Conservation (phyloP, 2,329 filamentous ascomycete species). For the Fusarium metavorans region DNA sequence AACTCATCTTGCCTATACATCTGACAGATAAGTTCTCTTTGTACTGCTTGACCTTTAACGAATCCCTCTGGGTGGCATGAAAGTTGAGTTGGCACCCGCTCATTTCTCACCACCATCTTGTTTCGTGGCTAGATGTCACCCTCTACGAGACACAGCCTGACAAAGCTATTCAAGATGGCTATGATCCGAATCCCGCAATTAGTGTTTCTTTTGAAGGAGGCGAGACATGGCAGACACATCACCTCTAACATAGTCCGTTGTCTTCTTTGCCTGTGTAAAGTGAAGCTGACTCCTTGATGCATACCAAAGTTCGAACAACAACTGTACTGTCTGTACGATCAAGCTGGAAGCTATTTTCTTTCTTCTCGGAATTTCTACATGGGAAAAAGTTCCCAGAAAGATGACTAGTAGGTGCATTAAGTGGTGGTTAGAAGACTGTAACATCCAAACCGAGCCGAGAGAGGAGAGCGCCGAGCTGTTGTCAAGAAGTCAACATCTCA, state of each 20-base stretch:
- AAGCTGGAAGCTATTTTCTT: background rate
- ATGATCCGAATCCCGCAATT: background rate
- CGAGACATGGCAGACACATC: background rate
- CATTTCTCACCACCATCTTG: background rate
- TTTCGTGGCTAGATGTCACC: background rate
- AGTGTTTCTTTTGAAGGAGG: background rate
- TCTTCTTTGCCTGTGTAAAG: background rate
- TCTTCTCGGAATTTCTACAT: background rate
- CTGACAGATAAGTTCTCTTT: background rate
- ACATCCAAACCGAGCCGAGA: background rate
- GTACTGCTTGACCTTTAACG: accelerated
- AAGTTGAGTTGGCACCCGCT: background rate
- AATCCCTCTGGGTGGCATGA: background rate
- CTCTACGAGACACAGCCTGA: background rate
- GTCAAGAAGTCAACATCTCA: background rate
- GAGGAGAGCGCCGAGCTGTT: background rate
- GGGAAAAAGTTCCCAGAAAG: background rate
- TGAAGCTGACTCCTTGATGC: background rate
- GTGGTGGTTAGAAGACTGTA: background rate
- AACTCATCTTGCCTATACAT: background rate
- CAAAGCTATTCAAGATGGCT: background rate
- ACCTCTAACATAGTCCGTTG: background rate
- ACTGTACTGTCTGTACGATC: background rate
- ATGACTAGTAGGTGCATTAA: background rate
- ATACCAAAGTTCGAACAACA: background rate